phyloP scores from a whole-genome alignment of 129 eudicot species.

The Escallonia herrerae region DNA sequence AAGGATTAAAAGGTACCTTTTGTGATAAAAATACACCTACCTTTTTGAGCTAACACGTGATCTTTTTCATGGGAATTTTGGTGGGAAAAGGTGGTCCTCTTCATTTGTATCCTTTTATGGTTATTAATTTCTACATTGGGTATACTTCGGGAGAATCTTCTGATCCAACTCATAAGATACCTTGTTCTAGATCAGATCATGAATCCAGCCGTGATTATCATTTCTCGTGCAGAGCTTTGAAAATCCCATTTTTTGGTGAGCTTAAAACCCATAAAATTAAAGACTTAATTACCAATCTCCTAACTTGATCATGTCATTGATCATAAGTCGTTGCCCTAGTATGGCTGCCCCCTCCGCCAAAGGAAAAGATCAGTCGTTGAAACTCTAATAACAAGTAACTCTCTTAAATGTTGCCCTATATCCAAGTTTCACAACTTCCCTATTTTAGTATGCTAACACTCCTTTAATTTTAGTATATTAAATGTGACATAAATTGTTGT shows the following conservation, averaged over 20 bases:
- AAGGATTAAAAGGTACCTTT: conserved; percentile 3
- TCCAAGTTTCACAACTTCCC: no score
- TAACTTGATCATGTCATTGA: no score
- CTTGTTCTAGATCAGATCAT: conserved; percentile 1
- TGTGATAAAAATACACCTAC: neutral
- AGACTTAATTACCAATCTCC: neutral
- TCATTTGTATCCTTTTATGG: no score
- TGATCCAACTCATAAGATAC: conserved; percentile 2
- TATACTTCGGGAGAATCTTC: conserved; percentile 5
- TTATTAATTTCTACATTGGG: neutral
- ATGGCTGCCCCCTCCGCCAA: neutral
- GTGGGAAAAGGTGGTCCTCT: conserved; percentile 1
- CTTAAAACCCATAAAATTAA: no score
- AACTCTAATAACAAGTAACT: no score
- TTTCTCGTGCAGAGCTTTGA: neutral
- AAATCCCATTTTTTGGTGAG: neutral
- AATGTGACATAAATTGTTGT: no score
- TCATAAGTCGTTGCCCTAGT: neutral
- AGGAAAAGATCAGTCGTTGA: no score
- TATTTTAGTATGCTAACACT: no score
- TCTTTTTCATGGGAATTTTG: conserved; percentile 7
- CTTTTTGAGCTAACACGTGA: neutral
- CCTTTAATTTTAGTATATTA: no score
- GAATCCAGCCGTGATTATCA: neutral
- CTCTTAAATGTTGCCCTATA: no score